phyloP scores from a whole-genome alignment of 306 rosid species.

The Nissolia schottii region DNA sequence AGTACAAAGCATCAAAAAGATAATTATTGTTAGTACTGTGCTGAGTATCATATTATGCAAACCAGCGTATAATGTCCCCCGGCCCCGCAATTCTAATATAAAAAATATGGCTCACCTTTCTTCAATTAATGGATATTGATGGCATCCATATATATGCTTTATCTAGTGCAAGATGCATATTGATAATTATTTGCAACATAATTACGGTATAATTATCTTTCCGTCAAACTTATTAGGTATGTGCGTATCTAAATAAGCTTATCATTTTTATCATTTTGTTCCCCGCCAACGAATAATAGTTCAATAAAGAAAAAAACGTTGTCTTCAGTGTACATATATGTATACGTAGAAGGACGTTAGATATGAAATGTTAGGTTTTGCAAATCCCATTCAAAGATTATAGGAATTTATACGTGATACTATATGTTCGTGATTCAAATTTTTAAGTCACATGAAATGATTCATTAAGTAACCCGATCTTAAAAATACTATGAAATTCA shows the following conservation, averaged over 20 bases:
- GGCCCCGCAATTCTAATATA: not conserved
- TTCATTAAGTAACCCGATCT: slow-evolving; percentile 8
- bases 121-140: not conserved
- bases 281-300: not conserved
- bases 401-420: not conserved
- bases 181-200: not conserved
- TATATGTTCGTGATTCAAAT: not conserved
- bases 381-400: slow-evolving; percentile 1
- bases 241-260: not conserved
- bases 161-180: not conserved
- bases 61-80: not conserved
- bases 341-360: not conserved
- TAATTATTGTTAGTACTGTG: slow-evolving; percentile 6
- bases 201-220: not conserved
- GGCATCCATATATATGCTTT: not conserved
- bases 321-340: not conserved
- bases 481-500: not conserved
- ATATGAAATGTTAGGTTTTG: not conserved
- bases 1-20: too few relatives aligned
- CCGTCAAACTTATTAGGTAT: not conserved
- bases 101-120: not conserved
- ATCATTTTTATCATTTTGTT: not conserved
- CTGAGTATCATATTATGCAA: not conserved
- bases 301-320: not conserved
- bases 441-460: slow-evolving; percentile 15